Evolutionary conservation across 2,329 filamentous ascomycete genomes (phyloP), one percentile per base, ranked within the genome.

Genomic region (Cytospora paraplurivora): DNA sequence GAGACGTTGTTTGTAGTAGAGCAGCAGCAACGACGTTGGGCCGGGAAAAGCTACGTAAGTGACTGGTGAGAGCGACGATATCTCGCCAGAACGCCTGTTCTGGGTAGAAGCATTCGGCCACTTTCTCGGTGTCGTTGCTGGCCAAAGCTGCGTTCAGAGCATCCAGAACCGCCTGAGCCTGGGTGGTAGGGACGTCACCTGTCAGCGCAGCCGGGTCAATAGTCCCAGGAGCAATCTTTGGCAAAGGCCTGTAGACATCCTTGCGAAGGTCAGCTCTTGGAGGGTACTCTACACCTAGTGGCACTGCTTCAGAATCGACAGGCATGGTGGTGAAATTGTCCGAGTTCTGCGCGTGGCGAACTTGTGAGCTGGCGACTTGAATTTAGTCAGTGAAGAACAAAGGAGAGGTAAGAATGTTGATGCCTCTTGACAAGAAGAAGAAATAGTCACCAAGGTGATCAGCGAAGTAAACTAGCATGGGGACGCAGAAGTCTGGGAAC

Each of bases 71-170:
- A 0, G 74, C 73, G 44, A 78, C 41, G 33, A 70, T 67, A 55
- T 78, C 76, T 33, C 71, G 72, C 75, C 75, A 77, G 67, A 72
- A 77, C 6, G 73, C 71, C 67, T 76, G 73, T 3, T 62, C 66
- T 1, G 65, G 13, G 55, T 69, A 72, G 65, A 77, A 77, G 41
- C 71, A 75, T 35, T 17, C 32, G 8, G 66, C 66, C 4, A 77
- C 60, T 1, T 63, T 63, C 3, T 65, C 50, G 6, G 55, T 60
- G 63, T 76, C 69, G 10, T 65, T 62, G 21, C 50, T 59, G 2
- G 54, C 56, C 15, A 71, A 17, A 0, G 72, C 71, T 17, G 54
- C 49, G 33, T 72, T 72, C 49, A 74, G 52, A 0, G 5, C n/a
- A 7, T 63, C 59, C 7, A 72, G n/a, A 1, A 68, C 63, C 3